phyloP scores from a whole-genome alignment of 257 asterid genomes.

The Pogostemon cablin region DNA sequence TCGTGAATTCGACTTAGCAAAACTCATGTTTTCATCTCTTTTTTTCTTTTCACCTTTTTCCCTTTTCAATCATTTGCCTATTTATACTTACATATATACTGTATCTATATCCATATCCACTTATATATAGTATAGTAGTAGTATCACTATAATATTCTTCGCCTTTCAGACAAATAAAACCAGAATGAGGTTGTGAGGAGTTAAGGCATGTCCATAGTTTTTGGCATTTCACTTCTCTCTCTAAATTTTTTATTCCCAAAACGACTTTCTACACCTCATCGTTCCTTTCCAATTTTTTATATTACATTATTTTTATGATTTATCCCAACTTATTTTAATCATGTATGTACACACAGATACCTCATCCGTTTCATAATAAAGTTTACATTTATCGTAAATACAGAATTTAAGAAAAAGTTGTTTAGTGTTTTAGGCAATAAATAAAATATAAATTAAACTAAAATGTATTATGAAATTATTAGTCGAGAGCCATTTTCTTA shows the following conservation, averaged over 20 bases:
- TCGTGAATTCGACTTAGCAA: constrained; percentile 67
- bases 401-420: too few species aligned
- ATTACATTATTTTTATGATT: too few species aligned
- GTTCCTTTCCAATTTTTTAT: constrained; percentile 26
- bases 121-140: neutral
- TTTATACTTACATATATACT: neutral
- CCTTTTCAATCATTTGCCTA: neutral
- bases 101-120: neutral
- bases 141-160: neutral
- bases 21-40: constrained; percentile 47
- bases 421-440: too few species aligned
- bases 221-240: constrained; percentile 27
- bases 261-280: constrained; percentile 38
- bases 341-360: too few species aligned
- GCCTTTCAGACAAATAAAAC: constrained; percentile 2
- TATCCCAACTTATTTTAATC: too few species aligned
- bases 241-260: constrained; percentile 41
- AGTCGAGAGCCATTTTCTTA: too few species aligned
- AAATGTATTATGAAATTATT: too few species aligned
- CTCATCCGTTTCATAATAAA: too few species aligned
- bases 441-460: too few species aligned
- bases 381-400: too few species aligned
- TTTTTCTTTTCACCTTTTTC: neutral
- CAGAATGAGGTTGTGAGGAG: constrained; percentile 23
- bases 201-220: neutral